Evolutionary conservation across 208 protist species (phyloP), one percentile per base, ranked within the genome.

Genomic region (Trichomonas vaginalis): DNA sequence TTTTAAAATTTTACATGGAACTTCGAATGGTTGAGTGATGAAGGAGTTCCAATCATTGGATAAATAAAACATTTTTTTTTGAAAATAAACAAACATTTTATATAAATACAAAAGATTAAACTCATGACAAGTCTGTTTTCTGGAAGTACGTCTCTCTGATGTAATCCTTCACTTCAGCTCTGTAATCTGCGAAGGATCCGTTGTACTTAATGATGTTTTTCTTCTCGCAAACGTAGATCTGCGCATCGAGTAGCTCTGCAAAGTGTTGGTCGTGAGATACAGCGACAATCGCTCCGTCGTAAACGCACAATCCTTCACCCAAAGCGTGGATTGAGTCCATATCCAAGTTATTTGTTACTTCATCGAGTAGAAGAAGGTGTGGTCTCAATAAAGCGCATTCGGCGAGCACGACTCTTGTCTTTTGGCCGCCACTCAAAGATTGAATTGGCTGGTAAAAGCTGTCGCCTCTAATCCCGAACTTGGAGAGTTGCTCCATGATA

Each of bases 321-420:
- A 96, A 42, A 27, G 51, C 62, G 6, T 96, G 95, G 70, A 96
- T 96, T 23, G 96, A 95, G 10, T 96, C 95, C 95, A 96, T 95
- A 96, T 96, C 96, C 39, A 95, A 95, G 90, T 96, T 90, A 39
- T 96, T 96, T 46, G 96, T 96, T 47, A 95, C 88, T 90, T 96
- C 96, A 51, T 96, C 96, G 56, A 96, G 42, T 10, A 96, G 40
- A 3, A 96, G 46, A 15, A 87, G 1, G 61, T 96, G 96, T 42
- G 96, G 96, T 8, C 35, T 10, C 32, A 51, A 88, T 45, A 62
- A 88, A 21, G 96, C 95, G 27, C 88, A 83, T 27, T 80, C 17
- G 32, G 95, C 95, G 37, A 97, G 96, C 4, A 95, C 95, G 8
- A 97, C 45, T 32, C 96, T 6, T 62, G 96, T 96, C 42, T 97